Evolutionary conservation across 306 rosid species (phyloP), one percentile per base, ranked within the genome.

Genomic region (Trichosanthes cucumerina): DNA sequence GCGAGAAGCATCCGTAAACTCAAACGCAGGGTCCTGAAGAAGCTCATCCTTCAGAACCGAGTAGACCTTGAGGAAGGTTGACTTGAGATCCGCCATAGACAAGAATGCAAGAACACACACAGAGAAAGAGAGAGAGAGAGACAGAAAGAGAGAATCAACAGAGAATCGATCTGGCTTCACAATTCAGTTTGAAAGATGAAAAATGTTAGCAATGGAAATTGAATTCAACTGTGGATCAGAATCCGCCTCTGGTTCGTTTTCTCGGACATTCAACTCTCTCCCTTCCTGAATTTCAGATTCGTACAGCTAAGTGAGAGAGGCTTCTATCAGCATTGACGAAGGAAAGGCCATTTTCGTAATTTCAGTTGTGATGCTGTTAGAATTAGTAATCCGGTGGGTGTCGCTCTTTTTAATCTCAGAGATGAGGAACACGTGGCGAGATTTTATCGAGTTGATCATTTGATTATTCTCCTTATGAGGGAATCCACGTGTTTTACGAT

Each of bases 21-120:
- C 96, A 60, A 93, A 93, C 49, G 94, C 89, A 36, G 96, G 89
- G 82, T 93, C 98, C 26, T 82, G 57, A 54, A 93, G 79, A 68
- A 93, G 91, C 81, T 93, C 96, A 6, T 87, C 84, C 80, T 93
- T 93, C 66, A 93, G 88, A 68, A 86, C 87, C 0, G 89, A 77
- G 86, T 93, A 93, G 18, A 89, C 91, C n/a, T 93, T 74, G 80
- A 87, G 46, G 86, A 91, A 93, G 44, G 83, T 86, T 47, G 96
- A 85, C 88, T 78, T 91, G 33, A 86, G 90, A 93, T 91, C 96
- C 81, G 93, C 91, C 98, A 93, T 80, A 9, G 77, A 70, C 38
- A 19, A 71, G 57, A 24, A 15, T 0, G 41, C 4, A 26, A 72
- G 6, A 12, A 11, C 28, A 49, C 16, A 31, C 19, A 64, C 1